A percentile compares a stretch with the other conserved stretches of the same genome.
These are phyloP conservation scores for Lachnellula cervina DNA, from an alignment of 2,329 filamentous ascomycete genomes.

Conservation along the genomic window DNA sequence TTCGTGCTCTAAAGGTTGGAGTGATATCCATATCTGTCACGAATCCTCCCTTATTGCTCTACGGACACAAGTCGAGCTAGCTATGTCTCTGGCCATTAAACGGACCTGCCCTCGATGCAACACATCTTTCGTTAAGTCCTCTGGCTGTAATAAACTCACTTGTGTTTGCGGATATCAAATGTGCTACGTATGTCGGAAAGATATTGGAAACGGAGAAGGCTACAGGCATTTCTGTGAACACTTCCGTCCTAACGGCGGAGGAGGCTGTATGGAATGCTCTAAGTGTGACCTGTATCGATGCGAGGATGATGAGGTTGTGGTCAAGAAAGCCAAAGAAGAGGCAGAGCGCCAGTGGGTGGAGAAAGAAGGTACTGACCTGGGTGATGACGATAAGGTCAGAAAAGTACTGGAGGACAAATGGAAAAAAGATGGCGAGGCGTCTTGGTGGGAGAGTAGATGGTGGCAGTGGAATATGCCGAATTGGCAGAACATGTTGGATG, in stretches of 20 bases:
- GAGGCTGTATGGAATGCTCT: slow-evolving; percentile 72
- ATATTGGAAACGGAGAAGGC: slow-evolving; percentile 63
- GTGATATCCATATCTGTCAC: slow-evolving; percentile 85
- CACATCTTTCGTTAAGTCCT: slow-evolving; percentile 86
- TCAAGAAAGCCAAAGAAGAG: slow-evolving; percentile 63
- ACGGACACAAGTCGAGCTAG: slow-evolving; percentile 84
- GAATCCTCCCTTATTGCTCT: slow-evolving; percentile 77
- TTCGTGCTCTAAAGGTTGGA: slow-evolving; percentile 76
- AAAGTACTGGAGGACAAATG: slow-evolving; percentile 50
- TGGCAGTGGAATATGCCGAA: slow-evolving; percentile 26
- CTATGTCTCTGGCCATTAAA: slow-evolving; percentile 90
- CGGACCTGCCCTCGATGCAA: slow-evolving; percentile 89
- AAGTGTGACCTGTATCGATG: slow-evolving; percentile 69
- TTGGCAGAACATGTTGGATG: slow-evolving; percentile 29
- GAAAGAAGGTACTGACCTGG: slow-evolving; percentile 55
- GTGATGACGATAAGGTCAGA: slow-evolving; percentile 51
- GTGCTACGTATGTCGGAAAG: slow-evolving; percentile 92
- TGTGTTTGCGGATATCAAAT: slow-evolving; percentile 96
- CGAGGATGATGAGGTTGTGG: slow-evolving; percentile 67
- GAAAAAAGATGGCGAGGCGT: slow-evolving; percentile 19
- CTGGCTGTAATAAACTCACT: slow-evolving; percentile 94
- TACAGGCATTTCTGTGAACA: slow-evolving; percentile 96
- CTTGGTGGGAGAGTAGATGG: slow-evolving; percentile 21
- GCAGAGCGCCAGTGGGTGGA: slow-evolving; percentile 69
- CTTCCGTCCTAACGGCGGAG: slow-evolving; percentile 76